Conservation (phyloP, 2,329 filamentous ascomycete genomes). For the Aspergillus ochraceoroseus region DNA sequence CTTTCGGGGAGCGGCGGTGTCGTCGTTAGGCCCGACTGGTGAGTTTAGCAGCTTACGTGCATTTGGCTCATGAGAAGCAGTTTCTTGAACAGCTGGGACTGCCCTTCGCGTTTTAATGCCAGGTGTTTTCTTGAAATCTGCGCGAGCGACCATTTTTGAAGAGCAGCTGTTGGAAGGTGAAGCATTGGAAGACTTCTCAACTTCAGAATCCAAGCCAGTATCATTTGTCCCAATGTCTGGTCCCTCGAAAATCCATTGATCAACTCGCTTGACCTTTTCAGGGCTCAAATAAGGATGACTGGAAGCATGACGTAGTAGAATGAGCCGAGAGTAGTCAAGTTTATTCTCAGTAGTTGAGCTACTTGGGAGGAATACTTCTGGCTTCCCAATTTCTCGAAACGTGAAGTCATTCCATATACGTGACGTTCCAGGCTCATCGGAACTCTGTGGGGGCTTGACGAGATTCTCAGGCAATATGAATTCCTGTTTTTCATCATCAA, state of each 20-base stretch:
- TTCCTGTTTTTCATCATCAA: constrained; percentile 16
- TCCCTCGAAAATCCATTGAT: constrained; percentile 29
- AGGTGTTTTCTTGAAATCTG: constrained; percentile 18
- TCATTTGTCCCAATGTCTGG: constrained; percentile 16
- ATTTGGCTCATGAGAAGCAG: too few species aligned
- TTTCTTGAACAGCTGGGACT: constrained; percentile 1
- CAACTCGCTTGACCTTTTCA: constrained; percentile 29
- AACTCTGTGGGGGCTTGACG: constrained; percentile 17
- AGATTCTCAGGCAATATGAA: constrained; percentile 19
- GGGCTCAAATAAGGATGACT: constrained; percentile 25
- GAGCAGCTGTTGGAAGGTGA: background rate
- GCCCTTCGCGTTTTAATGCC: constrained; percentile 22
- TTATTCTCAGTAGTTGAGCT: constrained; percentile 16
- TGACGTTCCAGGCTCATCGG: constrained; percentile 22
- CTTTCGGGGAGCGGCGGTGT: constrained; percentile 12
- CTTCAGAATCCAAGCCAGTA: background rate
- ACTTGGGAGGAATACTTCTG: constrained; percentile 20
- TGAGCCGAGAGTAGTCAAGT: constrained; percentile 2
- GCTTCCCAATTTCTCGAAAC: constrained; percentile 32
- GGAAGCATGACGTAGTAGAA: constrained; percentile 6
- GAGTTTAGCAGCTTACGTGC: too few species aligned
- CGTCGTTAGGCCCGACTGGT: constrained; percentile 6
- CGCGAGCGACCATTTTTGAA: too few species aligned
- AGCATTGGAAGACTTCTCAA: background rate
- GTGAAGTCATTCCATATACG: constrained; percentile 31